These are phyloP conservation scores for Lenzites betulinus DNA, from an alignment of 768 basidiomycete species.

Conservation along the genomic window DNA sequence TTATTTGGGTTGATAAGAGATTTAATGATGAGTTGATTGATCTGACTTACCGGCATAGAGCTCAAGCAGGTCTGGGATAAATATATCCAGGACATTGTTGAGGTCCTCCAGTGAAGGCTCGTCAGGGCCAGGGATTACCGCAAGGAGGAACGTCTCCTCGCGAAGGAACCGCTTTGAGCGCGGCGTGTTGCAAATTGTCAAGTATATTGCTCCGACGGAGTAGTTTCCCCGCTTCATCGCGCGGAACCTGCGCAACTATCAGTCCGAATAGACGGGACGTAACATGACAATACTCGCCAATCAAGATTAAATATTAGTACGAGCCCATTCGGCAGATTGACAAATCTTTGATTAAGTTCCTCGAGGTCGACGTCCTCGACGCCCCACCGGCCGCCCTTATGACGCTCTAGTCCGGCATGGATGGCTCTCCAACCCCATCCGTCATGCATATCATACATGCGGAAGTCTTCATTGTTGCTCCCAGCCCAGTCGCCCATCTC, in stretches of 20 bases:
- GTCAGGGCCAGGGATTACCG: conserved; percentile 27
- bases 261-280: background rate
- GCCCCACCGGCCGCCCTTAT: conserved; percentile 14
- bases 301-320: conserved; percentile 29
- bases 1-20: too few species aligned
- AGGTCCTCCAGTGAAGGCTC: conserved; percentile 20
- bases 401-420: conserved; percentile 27
- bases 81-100: background rate
- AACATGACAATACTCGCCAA: conserved; percentile 20
- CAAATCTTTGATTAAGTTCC: conserved; percentile 26
- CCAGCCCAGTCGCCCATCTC: background rate
- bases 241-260: conserved; percentile 23
- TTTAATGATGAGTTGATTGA: too few species aligned
- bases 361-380: conserved; percentile 28
- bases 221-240: conserved; percentile 14
- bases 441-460: conserved; percentile 29
- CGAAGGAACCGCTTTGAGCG: conserved; percentile 19
- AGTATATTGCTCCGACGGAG: conserved; percentile 31
- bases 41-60: background rate
- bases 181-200: conserved; percentile 27
- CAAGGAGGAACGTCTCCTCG: conserved; percentile 28
- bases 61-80: background rate
- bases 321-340: conserved; percentile 26
- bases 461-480: background rate
- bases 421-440: conserved; percentile 31